Base-by-base conservation (phyloP, 2,329 filamentous ascomycete species). In the Cladosporium colombiae region DNA sequence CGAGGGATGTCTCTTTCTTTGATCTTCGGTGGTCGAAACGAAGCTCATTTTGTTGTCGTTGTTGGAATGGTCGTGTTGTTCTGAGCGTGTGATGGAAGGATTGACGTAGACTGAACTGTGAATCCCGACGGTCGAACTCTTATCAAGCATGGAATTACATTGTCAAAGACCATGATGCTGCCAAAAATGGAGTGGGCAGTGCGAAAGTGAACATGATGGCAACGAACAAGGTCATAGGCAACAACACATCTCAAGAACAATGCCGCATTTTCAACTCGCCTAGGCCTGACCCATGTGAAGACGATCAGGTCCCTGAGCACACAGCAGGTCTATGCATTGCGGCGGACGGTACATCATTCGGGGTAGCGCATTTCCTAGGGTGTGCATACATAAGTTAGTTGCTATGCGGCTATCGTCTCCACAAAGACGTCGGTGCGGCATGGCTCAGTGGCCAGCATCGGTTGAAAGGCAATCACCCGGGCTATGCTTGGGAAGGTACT, bases 231-330 rank as follows among this genome's bases (percentile, higher is more conserved):
- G 59, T 27, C 56, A 59, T 59, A 21, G 56, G 31, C 40, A 37
- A 59, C 56, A 46, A 59, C 56, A 44, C 61, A 55, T 63, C 33
- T 31, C 37, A 56, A 63, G 61, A 55, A 56, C 35, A 46, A 40
- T 63, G 61, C 50, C 50, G 61, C 61, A 35, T 63, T 46, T 23
- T 52, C 27, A 53, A 56, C 35, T 63, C 61, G 61, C 61, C 61
- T 63, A 63, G 50, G 46, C 61, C 35, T 52, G 37, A 63, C 61
- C 61, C 61, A 63, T 63, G 61, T 63, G 61, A 56, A 44, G 61
- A 55, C 50, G 50, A 62, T 62, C 46, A 50, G 33, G 33, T 59
- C 35, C 56, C 56, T 25, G 50, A 44, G 49, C 60, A 31, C 25
- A 52, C 29, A 27, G 61, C 29, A 27, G 61, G 61, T 25, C 50